Evolutionary conservation across 495 filamentous ascomycete species (phyloP).

Genomic region (Echria macrotheca): DNA sequence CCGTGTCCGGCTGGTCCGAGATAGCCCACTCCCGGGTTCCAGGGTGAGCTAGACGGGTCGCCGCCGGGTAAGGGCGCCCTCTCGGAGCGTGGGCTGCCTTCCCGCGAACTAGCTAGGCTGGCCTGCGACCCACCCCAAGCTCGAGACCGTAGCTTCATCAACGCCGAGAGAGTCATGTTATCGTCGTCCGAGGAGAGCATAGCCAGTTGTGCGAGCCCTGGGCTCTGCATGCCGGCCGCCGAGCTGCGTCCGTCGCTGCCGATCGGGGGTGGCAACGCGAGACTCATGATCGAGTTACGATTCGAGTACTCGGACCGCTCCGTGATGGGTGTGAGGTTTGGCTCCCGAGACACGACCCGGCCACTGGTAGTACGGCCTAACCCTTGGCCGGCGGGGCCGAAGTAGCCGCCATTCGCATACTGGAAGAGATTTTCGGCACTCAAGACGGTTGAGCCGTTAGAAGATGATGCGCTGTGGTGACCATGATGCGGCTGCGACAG

Average conservation of each 20-base stretch:
- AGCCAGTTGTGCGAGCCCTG: constrained; percentile 67
- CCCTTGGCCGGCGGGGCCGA: constrained; percentile 58
- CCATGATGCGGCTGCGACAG: constrained; percentile 28
- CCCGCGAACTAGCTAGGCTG: constrained; percentile 57
- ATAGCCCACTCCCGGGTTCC: not conserved
- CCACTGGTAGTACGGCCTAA: constrained; percentile 63
- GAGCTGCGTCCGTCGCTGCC: constrained; percentile 32
- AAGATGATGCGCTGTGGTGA: constrained; percentile 10
- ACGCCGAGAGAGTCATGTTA: constrained; percentile 58
- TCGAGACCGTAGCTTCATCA: constrained; percentile 65
- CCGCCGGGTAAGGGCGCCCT: constrained; percentile 12
- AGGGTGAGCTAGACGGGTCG: constrained; percentile 22
- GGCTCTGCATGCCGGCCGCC: constrained; percentile 33
- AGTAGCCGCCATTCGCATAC: constrained; percentile 83
- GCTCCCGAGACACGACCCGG: constrained; percentile 69
- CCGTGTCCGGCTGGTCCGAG: not conserved
- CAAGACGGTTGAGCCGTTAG: constrained; percentile 20
- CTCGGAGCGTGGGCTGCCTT: constrained; percentile 52
- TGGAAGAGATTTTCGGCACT: constrained; percentile 42
- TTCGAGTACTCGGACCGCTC: constrained; percentile 95
- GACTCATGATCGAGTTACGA: constrained; percentile 78
- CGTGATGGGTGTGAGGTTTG: constrained; percentile 92
- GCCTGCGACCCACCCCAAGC: constrained; percentile 79
- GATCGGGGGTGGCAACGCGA: constrained; percentile 51
- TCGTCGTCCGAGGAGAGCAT: constrained; percentile 61